Conservation (phyloP, 805 yeast species). For the Cyberlindnera japonica region DNA sequence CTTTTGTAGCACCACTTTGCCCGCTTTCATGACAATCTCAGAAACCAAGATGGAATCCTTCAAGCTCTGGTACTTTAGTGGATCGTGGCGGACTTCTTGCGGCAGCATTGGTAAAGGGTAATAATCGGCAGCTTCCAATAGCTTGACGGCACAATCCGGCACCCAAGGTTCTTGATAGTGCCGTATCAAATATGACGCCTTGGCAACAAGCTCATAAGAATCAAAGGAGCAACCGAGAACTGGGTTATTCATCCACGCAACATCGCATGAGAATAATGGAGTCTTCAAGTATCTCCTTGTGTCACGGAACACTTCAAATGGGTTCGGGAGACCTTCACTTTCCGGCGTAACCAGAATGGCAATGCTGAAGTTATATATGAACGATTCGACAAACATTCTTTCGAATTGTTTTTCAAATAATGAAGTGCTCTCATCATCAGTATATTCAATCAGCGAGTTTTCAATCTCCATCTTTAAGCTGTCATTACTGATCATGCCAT, state of each 20-base stretch:
- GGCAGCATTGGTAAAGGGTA: conserved; percentile 23
- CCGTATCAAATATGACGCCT: conserved; percentile 31
- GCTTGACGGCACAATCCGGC: conserved; percentile 9
- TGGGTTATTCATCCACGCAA: conserved; percentile 43
- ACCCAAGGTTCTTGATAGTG: conserved; percentile 11
- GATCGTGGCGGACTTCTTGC: conserved; percentile 11
- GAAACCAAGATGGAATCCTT: conserved; percentile 19
- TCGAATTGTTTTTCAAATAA: conserved; percentile 20
- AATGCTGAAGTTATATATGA: conserved; percentile 39
- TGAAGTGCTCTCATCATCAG: neutral
- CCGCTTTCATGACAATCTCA: conserved; percentile 20
- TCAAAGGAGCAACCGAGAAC: conserved; percentile 36
- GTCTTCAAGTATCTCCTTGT: conserved; percentile 31
- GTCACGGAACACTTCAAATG: conserved; percentile 36
- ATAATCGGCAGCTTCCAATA: conserved; percentile 19
- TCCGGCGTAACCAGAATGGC: conserved; percentile 35
- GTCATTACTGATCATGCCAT: conserved; percentile 21
- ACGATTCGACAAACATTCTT: conserved; percentile 42
- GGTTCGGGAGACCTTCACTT: conserved; percentile 37
- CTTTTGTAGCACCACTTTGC: conserved; percentile 20
- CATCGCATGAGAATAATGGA: conserved; percentile 35
- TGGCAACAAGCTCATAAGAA: conserved; percentile 34
- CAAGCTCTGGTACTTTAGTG: conserved; percentile 11
- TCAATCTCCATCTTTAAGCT: conserved; percentile 22
- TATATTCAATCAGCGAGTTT: conserved; percentile 14